Evolutionary conservation across 371 early-diverging fungal species (phyloP).

Genomic region (Choanephora cucurbitarum): DNA sequence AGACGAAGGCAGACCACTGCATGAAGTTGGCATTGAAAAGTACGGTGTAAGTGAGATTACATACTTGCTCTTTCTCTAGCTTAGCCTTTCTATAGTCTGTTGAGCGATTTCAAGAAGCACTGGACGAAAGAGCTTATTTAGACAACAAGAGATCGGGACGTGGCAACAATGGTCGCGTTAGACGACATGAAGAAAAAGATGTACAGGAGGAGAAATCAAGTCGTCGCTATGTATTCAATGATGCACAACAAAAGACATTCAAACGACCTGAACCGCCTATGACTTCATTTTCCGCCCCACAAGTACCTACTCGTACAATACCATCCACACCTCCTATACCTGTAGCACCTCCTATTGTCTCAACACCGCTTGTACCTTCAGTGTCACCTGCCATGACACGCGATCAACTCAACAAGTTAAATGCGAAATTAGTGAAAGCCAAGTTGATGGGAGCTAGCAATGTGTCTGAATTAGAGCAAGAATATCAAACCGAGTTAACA

Average conservation of each 20-base stretch:
- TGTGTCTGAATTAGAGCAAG: constrained; percentile 66
- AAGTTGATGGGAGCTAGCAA: constrained; percentile 69
- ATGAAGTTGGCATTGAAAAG: constrained; percentile 75
- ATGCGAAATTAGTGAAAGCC: constrained; percentile 83
- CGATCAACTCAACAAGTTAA: constrained; percentile 84
- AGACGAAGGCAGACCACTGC: constrained; percentile 62
- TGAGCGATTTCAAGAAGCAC: constrained; percentile 69
- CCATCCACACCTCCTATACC: constrained; percentile 2
- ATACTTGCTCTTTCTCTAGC: too few species aligned
- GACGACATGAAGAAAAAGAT: too few species aligned
- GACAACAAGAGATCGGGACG: constrained; percentile 44
- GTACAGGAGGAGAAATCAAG: constrained; percentile 5
- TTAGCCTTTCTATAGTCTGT: too few species aligned
- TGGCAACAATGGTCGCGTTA: background rate
- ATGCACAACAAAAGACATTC: constrained; percentile 13
- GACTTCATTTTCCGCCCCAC: background rate
- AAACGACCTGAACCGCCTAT: constrained; percentile 21
- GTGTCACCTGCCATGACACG: constrained; percentile 40
- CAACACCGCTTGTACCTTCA: constrained; percentile 4
- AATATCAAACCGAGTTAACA: constrained; percentile 62
- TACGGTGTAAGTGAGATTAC: constrained; percentile 67
- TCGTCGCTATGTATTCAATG: constrained; percentile 39
- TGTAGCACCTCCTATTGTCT: background rate
- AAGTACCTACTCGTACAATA: constrained; percentile 1
- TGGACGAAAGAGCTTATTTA: constrained; percentile 68